phyloP scores from a whole-genome alignment of 768 basidiomycete species.

The Leccinum fibrillosum region DNA sequence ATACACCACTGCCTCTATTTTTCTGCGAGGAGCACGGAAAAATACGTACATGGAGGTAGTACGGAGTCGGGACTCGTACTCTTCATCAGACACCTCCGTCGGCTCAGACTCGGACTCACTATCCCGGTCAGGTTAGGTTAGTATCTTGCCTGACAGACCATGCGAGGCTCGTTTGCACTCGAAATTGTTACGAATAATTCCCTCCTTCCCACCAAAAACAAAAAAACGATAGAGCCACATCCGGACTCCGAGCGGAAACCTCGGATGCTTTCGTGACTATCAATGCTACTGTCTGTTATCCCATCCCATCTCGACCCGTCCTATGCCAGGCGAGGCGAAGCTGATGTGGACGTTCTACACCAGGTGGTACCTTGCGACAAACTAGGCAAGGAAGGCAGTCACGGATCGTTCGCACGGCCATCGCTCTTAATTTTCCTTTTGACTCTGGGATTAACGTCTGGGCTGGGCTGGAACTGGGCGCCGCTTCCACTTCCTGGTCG shows the following conservation, averaged over 20 bases:
- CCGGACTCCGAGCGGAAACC: constrained; percentile 11
- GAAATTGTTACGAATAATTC: background rate
- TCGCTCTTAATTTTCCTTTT: background rate
- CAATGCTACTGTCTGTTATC: background rate
- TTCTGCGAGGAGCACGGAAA: background rate
- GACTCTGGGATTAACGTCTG: background rate
- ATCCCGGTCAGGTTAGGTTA: background rate
- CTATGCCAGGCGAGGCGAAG: background rate
- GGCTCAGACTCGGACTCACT: background rate
- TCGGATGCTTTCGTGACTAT: background rate
- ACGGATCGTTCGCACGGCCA: background rate
- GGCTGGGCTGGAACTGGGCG: background rate
- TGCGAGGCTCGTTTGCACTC: background rate
- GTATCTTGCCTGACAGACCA: background rate
- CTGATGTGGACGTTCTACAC: background rate
- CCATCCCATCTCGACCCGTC: background rate
- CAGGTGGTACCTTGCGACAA: background rate
- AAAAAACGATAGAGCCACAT: background rate
- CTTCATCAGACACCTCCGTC: background rate
- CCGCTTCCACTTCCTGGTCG: background rate
- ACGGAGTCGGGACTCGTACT: too few species aligned
- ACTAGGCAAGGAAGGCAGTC: background rate
- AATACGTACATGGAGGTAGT: background rate
- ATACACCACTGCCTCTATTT: background rate
- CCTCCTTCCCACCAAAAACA: too few species aligned